Evolutionary conservation across 2,329 filamentous ascomycete genomes (phyloP).

Genomic region (Emergomyces orientalis): DNA sequence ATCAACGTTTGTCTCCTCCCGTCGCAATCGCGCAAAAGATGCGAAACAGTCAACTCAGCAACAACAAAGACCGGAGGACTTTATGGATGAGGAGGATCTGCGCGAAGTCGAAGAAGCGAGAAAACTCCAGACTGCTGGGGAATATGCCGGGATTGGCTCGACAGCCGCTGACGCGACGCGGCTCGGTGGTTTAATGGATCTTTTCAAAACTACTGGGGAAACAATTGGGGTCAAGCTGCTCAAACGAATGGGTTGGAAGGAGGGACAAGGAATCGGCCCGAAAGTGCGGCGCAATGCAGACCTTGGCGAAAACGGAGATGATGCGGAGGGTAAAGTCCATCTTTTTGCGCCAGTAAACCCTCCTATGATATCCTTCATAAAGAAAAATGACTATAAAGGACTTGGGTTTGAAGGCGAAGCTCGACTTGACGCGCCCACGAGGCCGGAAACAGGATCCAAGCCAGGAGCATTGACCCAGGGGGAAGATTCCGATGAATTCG

Average conservation of each 20-base stretch:
- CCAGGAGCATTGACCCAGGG: conserved; percentile 25
- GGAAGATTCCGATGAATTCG: conserved; percentile 29
- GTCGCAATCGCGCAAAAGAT: conserved; percentile 65
- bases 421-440: conserved; percentile 22
- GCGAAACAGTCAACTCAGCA: conserved; percentile 35
- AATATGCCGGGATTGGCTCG: conserved; percentile 67
- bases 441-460: conserved; percentile 12
- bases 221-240: conserved; percentile 80
- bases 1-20: conserved; percentile 82
- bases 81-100: conserved; percentile 96
- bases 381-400: conserved; percentile 40
- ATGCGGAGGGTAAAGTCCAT: conserved; percentile 46
- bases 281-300: conserved; percentile 68
- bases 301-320: conserved; percentile 46
- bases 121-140: conserved; percentile 60
- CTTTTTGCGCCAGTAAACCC: conserved; percentile 81
- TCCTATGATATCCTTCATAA: conserved; percentile 46
- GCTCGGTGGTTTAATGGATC: conserved; percentile 54
- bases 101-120: conserved; percentile 74
- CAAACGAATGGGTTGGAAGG: conserved; percentile 90
- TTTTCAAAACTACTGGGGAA: conserved; percentile 64
- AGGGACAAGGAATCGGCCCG: conserved; percentile 85
- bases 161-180: conserved; percentile 48
- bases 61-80: conserved; percentile 69
- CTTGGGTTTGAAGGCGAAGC: conserved; percentile 38